Evolutionary conservation across 208 protist genomes (phyloP), one percentile per base, ranked within the genome.

Genomic region (Trypanosoma platydactyli): DNA sequence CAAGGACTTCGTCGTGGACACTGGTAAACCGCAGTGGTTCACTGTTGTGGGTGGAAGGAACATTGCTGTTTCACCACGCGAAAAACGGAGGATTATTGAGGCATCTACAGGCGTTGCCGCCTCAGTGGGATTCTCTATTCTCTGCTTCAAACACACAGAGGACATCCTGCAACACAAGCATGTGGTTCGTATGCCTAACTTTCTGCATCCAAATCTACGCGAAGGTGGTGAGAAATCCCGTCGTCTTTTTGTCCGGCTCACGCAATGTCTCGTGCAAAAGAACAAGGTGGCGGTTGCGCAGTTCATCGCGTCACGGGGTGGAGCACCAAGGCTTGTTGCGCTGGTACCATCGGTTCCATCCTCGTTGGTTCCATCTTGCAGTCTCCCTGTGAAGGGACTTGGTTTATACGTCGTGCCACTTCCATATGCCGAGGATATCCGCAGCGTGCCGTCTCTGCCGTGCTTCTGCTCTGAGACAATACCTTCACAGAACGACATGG

Each of bases 401-500:
- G 91, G 91, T n/a, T 65, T 97, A 12, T 88, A 94, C 57, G 62
- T 94, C 35, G 71, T 97, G 20, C 83, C 83, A 20, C 65, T 97
- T 13, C 88, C 92, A 13, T 97, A 86, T 64, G 89, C 88, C 2
- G 88, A 95, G 22, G 92, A 93, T 45, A 54, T 95, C 15, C 78
- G 89, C 38, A 27, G 38, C 1, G 40, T 91, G 20, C 79, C 81
- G 1, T 27, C 69, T 1, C 51, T 78, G 44, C n/a, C 56, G 41
- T 58, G 57, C 15, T 66, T 71, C 40, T 42, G 22, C 25, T 35
- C 49, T 11, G 29, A 20, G 49, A 64, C 58, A 22, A 53, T 56
- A 30, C 51, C 63, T 6, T 51, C 41, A 22, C 40, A 16, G 33
- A 11, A 53, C 44, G 68, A 80, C 4, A 1, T 67, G 7, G 51